Percentiles rank a stretch among this genome's conserved stretches.
Evolutionary conservation across 2,329 filamentous ascomycete species (phyloP).

Genomic region (Thielaviopsis punctulata): DNA sequence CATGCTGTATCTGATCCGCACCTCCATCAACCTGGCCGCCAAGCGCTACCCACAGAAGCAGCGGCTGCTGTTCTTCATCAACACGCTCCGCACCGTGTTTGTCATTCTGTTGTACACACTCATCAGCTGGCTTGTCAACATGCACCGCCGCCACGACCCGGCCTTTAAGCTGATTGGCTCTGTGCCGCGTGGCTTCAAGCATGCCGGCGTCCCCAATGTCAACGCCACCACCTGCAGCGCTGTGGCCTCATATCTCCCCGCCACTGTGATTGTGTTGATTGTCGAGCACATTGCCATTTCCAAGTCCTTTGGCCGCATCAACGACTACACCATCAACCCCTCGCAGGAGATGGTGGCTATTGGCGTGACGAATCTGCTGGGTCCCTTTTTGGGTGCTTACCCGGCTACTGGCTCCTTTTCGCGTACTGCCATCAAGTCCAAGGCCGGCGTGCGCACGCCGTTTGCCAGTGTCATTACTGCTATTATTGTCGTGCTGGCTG

Average conservation of each 20-base stretch:
- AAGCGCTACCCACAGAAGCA: constrained; percentile 51
- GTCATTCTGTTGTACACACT: constrained; percentile 84
- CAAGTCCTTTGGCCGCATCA: constrained; percentile 65
- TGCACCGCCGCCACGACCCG: constrained; percentile 42
- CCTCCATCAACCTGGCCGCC: constrained; percentile 43
- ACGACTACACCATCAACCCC: constrained; percentile 66
- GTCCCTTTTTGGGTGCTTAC: constrained; percentile 66
- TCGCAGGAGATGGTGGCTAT: constrained; percentile 68
- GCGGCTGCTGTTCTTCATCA: constrained; percentile 76
- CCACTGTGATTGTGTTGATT: constrained; percentile 58
- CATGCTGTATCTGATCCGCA: constrained; percentile 62
- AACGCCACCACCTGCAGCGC: constrained; percentile 41
- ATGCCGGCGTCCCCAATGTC: constrained; percentile 48
- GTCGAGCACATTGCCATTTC: constrained; percentile 73
- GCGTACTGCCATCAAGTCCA: constrained; percentile 84
- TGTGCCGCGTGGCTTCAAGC: constrained; percentile 67
- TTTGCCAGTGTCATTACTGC: constrained; percentile 76
- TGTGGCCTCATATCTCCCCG: constrained; percentile 50
- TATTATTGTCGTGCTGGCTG: constrained; percentile 61
- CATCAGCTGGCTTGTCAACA: constrained; percentile 74
- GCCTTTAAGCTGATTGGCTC: constrained; percentile 56
- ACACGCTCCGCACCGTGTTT: constrained; percentile 77
- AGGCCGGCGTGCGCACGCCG: constrained; percentile 75
- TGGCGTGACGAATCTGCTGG: constrained; percentile 56
- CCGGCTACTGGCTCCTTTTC: constrained; percentile 83